phyloP scores from a whole-genome alignment of 1,139 yeast genomes.

The Lodderomyces orthopsilosis region DNA sequence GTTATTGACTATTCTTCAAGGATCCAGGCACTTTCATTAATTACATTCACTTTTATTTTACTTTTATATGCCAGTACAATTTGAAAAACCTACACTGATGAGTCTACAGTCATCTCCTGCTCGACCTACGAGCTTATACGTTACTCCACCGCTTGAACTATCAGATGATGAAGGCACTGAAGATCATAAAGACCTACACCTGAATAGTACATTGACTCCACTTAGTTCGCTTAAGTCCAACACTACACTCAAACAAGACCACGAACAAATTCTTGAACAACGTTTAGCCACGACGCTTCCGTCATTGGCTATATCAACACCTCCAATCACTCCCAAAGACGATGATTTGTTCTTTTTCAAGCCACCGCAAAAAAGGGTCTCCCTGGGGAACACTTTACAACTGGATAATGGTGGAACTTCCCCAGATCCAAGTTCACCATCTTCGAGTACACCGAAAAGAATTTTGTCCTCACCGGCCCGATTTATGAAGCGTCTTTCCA shows the following conservation, averaged over 20 bases:
- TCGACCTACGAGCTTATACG: conserved; percentile 20
- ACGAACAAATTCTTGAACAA: background rate
- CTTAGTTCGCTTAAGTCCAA: conserved; percentile 12
- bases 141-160: conserved; percentile 19
- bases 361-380: background rate
- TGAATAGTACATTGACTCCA: conserved; percentile 10
- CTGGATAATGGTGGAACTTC: background rate
- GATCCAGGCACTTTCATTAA: too few relatives aligned
- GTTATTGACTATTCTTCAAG: too few relatives aligned
- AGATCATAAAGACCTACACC: background rate
- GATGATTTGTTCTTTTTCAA: background rate
- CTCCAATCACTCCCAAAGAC: background rate
- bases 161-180: conserved; percentile 5
- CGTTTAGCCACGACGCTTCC: background rate
- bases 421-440: background rate
- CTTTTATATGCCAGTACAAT: background rate
- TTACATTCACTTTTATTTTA: background rate
- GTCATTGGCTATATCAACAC: background rate
- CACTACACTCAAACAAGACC: background rate
- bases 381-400: background rate
- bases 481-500: conserved; percentile 10
- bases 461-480: conserved; percentile 9
- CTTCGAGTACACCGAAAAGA: background rate
- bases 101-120: background rate
- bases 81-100: conserved; percentile 4